Evolutionary conservation across 192 early-diverging fungal species (phyloP).

Genomic region (Coemansia sp.): DNA sequence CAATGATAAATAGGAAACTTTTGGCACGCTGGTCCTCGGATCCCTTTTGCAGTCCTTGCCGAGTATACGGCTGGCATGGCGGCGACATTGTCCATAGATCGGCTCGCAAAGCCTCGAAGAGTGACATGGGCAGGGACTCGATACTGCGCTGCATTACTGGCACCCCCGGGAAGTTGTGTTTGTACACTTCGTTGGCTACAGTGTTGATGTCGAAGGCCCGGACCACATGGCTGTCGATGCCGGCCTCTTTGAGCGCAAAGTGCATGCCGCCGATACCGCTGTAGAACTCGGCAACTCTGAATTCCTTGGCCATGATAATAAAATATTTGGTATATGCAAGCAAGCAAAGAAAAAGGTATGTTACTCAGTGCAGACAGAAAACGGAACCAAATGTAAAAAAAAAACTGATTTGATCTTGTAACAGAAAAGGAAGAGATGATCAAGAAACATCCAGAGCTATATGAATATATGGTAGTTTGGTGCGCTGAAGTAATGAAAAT

Average conservation of each 20-base stretch:
- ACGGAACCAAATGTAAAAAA: neutral
- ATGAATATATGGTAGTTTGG: too few relatives aligned
- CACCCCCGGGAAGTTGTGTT: slow-evolving; percentile 60
- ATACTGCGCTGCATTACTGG: slow-evolving; percentile 59
- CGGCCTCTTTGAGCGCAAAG: slow-evolving; percentile 71
- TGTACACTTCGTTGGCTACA: slow-evolving; percentile 79
- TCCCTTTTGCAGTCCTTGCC: slow-evolving; percentile 68
- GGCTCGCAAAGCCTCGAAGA: slow-evolving; percentile 63
- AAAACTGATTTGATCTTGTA: neutral
- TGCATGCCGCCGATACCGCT: slow-evolving; percentile 65
- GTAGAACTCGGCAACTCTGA: slow-evolving; percentile 57
- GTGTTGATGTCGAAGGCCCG: slow-evolving; percentile 96
- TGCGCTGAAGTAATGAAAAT: neutral
- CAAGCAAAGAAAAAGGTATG: neutral
- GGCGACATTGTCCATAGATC: slow-evolving; percentile 83
- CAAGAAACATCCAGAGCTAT: neutral
- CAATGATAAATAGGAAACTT: slow-evolving; percentile 72
- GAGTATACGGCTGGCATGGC: slow-evolving; percentile 81
- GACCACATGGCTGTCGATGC: slow-evolving; percentile 62
- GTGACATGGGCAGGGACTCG: slow-evolving; percentile 59
- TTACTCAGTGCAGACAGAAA: neutral
- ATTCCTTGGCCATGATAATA: slow-evolving; percentile 8
- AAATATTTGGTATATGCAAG: neutral
- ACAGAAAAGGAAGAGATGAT: neutral
- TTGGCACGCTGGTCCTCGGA: slow-evolving; percentile 71